Conservation (phyloP, 768 basidiomycete genomes). For the Pleurotus djamor region DNA sequence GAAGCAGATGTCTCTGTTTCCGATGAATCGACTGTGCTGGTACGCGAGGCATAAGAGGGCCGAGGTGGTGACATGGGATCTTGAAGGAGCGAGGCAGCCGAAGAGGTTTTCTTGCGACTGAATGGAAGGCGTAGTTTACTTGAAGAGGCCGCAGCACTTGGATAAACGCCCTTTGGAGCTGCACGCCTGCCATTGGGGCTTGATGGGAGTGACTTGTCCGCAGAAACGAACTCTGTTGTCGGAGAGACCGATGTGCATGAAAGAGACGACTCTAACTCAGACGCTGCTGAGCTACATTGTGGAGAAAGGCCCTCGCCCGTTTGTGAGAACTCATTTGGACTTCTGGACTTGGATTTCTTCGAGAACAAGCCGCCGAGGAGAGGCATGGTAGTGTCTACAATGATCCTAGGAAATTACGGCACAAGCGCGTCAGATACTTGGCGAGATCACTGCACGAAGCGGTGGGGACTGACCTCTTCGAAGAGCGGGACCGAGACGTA, state of each 20-base stretch:
- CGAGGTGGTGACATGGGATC: constrained; percentile 22
- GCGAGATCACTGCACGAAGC: not conserved
- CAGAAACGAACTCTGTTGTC: constrained; percentile 24
- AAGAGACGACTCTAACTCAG: constrained; percentile 4
- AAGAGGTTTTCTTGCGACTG: constrained; percentile 24
- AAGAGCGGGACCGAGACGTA: not conserved
- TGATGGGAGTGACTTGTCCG: constrained; percentile 18
- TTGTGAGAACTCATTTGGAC: not conserved
- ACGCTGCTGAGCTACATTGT: constrained; percentile 3
- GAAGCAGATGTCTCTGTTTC: constrained; percentile 39
- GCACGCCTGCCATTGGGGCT: constrained; percentile 13
- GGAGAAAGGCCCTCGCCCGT: not conserved
- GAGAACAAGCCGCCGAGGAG: constrained; percentile 6
- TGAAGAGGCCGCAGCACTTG: constrained; percentile 17
- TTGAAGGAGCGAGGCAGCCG: constrained; percentile 15
- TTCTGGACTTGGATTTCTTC: constrained; percentile 3
- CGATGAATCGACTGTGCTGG: constrained; percentile 36
- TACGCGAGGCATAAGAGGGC: constrained; percentile 26
- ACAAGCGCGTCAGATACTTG: not conserved
- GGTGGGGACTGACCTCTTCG: not conserved
- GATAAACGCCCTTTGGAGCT: not conserved
- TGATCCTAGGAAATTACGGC: not conserved
- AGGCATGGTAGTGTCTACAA: not conserved
- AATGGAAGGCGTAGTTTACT: constrained; percentile 36
- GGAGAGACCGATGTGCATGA: constrained; percentile 12